Evolutionary conservation across 2,329 filamentous ascomycete species (phyloP).

Genomic region (Arthroderma uncinatum): DNA sequence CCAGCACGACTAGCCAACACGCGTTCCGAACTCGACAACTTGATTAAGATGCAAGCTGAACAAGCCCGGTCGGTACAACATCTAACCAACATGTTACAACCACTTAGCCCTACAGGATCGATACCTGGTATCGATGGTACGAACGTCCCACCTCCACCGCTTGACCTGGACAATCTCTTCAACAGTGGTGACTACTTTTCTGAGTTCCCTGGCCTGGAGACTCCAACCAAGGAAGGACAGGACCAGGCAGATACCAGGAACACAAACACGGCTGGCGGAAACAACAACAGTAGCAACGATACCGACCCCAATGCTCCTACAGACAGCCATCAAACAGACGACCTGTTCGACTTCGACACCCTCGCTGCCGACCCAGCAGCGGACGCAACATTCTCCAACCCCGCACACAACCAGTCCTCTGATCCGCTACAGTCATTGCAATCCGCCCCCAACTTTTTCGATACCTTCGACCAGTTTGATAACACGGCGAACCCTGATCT

Average conservation of each 20-base stretch:
- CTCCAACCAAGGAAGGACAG: constrained; percentile 16
- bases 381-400: constrained; percentile 19
- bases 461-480: constrained; percentile 2
- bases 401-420: background rate
- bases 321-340: constrained; percentile 21
- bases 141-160: constrained; percentile 31
- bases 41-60: constrained; percentile 67
- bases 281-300: background rate
- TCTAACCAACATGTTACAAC: constrained; percentile 61
- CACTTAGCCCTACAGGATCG: constrained; percentile 65
- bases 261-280: background rate
- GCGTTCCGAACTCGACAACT: constrained; percentile 62
- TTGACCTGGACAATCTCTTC: constrained; percentile 50
- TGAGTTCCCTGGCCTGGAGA: constrained; percentile 28
- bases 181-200: constrained; percentile 46
- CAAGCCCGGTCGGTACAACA: constrained; percentile 68
- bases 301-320: constrained; percentile 15
- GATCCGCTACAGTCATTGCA: constrained; percentile 15
- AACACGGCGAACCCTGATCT: background rate
- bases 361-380: constrained; percentile 19
- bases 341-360: constrained; percentile 35
- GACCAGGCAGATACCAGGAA: constrained; percentile 16
- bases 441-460: constrained; percentile 8
- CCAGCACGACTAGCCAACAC: constrained; percentile 49
- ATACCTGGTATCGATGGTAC: constrained; percentile 54